phyloP scores from a whole-genome alignment of 305 asterid genomes.

The Fraxinus platypoda region DNA sequence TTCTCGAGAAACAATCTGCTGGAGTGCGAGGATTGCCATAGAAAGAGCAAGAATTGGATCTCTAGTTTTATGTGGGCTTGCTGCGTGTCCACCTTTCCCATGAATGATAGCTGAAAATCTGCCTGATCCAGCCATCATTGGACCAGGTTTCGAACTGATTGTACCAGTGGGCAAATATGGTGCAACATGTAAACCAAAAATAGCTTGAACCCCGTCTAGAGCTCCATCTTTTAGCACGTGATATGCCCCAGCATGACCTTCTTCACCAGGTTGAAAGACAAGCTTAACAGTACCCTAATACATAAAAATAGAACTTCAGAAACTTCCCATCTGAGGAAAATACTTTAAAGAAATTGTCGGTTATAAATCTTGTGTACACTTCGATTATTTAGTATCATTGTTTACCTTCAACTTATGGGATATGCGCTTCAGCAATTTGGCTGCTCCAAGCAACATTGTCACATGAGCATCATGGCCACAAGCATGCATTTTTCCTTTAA shows the following conservation, averaged over 20 bases:
- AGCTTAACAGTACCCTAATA: constrained; percentile 79
- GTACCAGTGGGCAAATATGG: constrained; percentile 53
- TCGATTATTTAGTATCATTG: background rate
- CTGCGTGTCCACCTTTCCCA: constrained; percentile 86
- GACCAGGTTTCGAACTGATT: constrained; percentile 65
- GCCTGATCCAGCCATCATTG: constrained; percentile 68
- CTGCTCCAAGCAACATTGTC: constrained; percentile 95
- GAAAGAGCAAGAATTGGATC: constrained; percentile 76
- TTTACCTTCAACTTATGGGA: constrained; percentile 65
- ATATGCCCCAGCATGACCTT: constrained; percentile 74
- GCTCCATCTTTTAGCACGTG: constrained; percentile 65
- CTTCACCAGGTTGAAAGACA: constrained; percentile 90
- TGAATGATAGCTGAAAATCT: constrained; percentile 58
- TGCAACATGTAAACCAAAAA: constrained; percentile 64
- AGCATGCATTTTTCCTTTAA: constrained; percentile 89
- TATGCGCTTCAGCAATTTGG: constrained; percentile 60
- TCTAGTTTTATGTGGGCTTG: constrained; percentile 58
- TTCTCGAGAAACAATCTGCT: constrained; percentile 83
- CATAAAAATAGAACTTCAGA: constrained; percentile 11
- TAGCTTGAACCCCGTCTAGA: constrained; percentile 62
- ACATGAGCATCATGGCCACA: constrained; percentile 94
- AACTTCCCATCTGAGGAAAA: background rate
- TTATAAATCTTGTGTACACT: background rate
- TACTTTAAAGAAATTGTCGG: background rate
- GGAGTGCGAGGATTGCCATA: constrained; percentile 67